Evolutionary conservation across 2,329 filamentous ascomycete species (phyloP).

Genomic region (Alternaria ventricosa): DNA sequence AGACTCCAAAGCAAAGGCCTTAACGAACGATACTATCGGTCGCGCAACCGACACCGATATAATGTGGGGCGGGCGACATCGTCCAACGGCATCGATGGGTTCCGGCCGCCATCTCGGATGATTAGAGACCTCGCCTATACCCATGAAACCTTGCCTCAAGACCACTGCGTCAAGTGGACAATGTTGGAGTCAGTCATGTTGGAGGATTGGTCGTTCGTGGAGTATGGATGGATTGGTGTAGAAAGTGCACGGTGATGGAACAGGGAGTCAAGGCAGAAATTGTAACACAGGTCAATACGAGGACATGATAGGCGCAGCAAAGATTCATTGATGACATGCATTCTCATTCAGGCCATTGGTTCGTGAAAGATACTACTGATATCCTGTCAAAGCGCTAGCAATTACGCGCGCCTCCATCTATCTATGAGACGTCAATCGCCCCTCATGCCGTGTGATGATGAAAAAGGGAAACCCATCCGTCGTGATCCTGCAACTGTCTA

Average conservation of each 20-base stretch:
- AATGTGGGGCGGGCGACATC: not conserved
- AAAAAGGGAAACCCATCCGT: conserved; percentile 22
- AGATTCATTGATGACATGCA: conserved; percentile 10
- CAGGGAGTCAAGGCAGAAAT: not conserved
- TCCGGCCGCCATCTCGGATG: not conserved
- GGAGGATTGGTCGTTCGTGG: not conserved
- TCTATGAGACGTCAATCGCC: conserved; percentile 9
- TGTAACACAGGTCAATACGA: not conserved
- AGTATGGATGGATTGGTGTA: not conserved
- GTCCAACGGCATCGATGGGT: not conserved
- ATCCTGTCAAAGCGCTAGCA: conserved; percentile 12
- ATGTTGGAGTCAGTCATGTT: not conserved
- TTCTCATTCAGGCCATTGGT: conserved; percentile 14
- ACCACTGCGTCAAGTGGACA: not conserved
- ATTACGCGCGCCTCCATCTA: conserved; percentile 28
- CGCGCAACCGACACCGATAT: not conserved
- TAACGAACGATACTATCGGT: not conserved
- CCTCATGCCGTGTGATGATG: conserved; percentile 17
- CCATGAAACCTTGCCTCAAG: not conserved
- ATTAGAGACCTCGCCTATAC: not conserved
- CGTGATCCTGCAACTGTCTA: conserved; percentile 58
- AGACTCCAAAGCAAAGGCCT: not conserved
- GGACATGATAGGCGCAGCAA: not conserved
- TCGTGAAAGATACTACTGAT: conserved; percentile 8
- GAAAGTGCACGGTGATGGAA: not conserved